A percentile compares a stretch with the other conserved stretches of the same genome.
These are phyloP conservation scores for Lithospermum erythrorhizon DNA, from an alignment of 257 asterid species.

Conservation along the genomic window DNA sequence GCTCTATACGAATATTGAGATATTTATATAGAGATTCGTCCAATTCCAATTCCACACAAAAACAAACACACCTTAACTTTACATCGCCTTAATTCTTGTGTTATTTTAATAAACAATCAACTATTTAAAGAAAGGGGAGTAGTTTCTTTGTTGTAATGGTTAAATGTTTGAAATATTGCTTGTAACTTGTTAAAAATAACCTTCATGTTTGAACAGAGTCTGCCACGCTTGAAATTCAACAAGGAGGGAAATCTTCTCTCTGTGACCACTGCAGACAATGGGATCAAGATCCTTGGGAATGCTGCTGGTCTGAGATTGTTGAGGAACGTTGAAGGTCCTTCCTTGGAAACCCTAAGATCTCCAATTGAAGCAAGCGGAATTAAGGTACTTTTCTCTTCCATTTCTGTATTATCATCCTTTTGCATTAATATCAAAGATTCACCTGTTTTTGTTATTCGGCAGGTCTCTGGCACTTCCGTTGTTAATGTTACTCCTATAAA, in stretches of 20 bases:
- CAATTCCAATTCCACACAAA: no score
- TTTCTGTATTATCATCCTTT: conserved; percentile 7
- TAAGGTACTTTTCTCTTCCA: conserved; percentile 38
- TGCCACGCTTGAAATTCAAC: conserved; percentile 87
- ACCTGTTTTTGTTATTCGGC: conserved; percentile 18
- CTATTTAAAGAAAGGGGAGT: no score
- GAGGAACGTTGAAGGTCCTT: conserved; percentile 57
- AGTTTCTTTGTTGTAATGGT: background rate
- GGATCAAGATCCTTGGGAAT: conserved; percentile 82
- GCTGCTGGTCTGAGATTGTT: conserved; percentile 73
- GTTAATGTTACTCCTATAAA: conserved; percentile 63
- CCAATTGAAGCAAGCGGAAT: conserved; percentile 70
- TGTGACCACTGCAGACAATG: conserved; percentile 80
- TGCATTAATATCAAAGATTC: background rate
- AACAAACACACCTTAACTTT: no score
- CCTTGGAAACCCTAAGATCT: conserved; percentile 72
- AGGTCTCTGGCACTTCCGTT: conserved; percentile 78
- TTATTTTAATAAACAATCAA: no score
- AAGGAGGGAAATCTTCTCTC: conserved; percentile 97
- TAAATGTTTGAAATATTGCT: background rate
- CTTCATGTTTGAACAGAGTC: conserved; percentile 39
- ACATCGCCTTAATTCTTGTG: no score
- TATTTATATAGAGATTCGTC: no score
- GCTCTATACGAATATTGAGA: no score
- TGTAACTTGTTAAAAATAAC: conserved; percentile 11